These are phyloP conservation scores for Ailanthus altissimus DNA, from an alignment of 345 rosid genomes.

Conservation along the genomic window DNA sequence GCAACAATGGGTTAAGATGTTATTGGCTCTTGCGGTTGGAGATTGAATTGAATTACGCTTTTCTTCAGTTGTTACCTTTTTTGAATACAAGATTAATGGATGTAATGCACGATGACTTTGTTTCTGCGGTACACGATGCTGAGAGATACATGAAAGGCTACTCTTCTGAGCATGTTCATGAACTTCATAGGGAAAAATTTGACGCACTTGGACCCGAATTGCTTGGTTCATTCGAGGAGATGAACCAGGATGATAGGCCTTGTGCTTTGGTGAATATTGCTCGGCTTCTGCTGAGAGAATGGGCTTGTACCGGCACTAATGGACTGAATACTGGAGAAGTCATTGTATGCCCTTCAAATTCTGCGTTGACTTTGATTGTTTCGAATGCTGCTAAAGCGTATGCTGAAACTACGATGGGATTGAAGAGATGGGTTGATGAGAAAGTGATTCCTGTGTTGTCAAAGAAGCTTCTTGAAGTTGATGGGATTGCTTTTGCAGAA, in stretches of 20 bases:
- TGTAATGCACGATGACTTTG: background rate
- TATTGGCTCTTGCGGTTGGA: constrained; percentile 1
- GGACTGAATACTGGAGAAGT: background rate
- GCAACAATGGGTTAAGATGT: background rate
- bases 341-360: background rate
- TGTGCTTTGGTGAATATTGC: background rate
- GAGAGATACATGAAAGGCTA: background rate
- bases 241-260: background rate
- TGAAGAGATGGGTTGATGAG: background rate
- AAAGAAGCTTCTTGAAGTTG: background rate
- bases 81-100: background rate
- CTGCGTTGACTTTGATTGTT: constrained; percentile 9
- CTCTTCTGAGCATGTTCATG: background rate
- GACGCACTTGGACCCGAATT: too few relatives aligned
- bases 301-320: background rate
- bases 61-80: background rate
- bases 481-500: background rate
- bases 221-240: background rate
- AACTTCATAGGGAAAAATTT: background rate
- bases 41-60: background rate
- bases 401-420: background rate
- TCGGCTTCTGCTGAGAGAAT: constrained; percentile 9
- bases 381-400: background rate
- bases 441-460: background rate
- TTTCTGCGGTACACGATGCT: background rate